These are phyloP conservation scores for Globisporangium cylindrosporum DNA, from an alignment of 352 stramenopile species.

Conservation along the genomic window DNA sequence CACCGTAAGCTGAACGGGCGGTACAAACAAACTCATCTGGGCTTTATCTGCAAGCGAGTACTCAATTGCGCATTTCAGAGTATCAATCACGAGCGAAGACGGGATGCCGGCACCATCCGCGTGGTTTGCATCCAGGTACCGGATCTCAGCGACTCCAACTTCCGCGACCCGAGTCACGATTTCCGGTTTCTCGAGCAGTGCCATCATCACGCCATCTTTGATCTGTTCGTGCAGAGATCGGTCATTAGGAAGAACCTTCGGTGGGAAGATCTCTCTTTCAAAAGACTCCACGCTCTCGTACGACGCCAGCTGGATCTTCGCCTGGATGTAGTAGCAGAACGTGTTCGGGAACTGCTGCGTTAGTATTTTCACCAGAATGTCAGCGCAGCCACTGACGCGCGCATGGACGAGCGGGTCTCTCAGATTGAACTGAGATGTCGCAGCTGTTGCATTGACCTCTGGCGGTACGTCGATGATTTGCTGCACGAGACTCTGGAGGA, in stretches of 20 bases:
- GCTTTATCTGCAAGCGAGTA: conserved; percentile 34
- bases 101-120: conserved; percentile 43
- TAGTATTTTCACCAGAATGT: conserved; percentile 64
- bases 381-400: conserved; percentile 58
- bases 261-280: conserved; percentile 64
- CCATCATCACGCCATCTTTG: conserved; percentile 44
- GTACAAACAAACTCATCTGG: conserved; percentile 48
- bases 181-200: conserved; percentile 49
- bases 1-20: conserved; percentile 45
- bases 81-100: conserved; percentile 47
- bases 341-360: conserved; percentile 75
- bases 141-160: conserved; percentile 56
- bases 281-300: conserved; percentile 73
- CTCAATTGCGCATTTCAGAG: conserved; percentile 57
- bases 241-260: conserved; percentile 47
- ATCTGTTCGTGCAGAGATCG: conserved; percentile 52
- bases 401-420: conserved; percentile 41
- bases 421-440: conserved; percentile 40
- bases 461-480: conserved; percentile 40
- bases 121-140: conserved; percentile 63
- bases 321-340: conserved; percentile 72
- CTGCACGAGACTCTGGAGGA: conserved; percentile 51
- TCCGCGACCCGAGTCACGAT: conserved; percentile 49
- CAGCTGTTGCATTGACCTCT: conserved; percentile 25
- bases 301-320: conserved; percentile 61